Evolutionary conservation across 2,329 filamentous ascomycete species (phyloP), one percentile per base, ranked within the genome.

Genomic region (Fusarium proliferatum): DNA sequence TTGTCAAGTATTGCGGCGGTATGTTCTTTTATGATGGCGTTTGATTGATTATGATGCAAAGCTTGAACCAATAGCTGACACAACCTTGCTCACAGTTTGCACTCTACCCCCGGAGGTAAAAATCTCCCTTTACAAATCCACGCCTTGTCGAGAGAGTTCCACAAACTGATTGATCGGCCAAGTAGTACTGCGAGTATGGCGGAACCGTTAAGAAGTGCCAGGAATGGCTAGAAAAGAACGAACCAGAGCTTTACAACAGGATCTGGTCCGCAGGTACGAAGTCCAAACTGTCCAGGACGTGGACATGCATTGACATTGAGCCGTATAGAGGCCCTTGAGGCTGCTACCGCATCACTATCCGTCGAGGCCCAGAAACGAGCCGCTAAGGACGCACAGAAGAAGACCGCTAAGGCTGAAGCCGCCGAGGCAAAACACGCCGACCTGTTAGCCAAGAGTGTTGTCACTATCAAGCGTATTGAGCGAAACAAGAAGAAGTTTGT

Each of bases 401-500:
- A 99, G 85, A 93, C 96, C 42, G 94, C 95, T 64, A 98, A 97
- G 86, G 96, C 96, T 59, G 94, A 95, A 74, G 92, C 95, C 33
- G 92, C 91, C 26, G 96, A 97, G 84, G 90, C 92, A 72, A 94
- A 95, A 81, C 92, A 95, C 73, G 92, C 91, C 30, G 94, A 95
- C 81, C 92, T 93, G 80, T 93, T 96, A 76, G 94, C 94, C 42
- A 90, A 93, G 69, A 94, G 93, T 74, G 93, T 95, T 80, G 86
- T 99, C 61, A 91, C 90, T 64, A 97, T 99, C 85, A 98, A 98
- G 89, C 94, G 96, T 33, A 96, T 99, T 78, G 96, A 98, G 87
- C 91, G 96, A 72, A 98, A 97, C 85, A 99, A 99, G 88, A 91
- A 96, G 80, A 99, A 99, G 86, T 97, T 92, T 81, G 95, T 99